Base-by-base conservation (phyloP, 768 basidiomycete genomes). In the Coprinopsis sp. region DNA sequence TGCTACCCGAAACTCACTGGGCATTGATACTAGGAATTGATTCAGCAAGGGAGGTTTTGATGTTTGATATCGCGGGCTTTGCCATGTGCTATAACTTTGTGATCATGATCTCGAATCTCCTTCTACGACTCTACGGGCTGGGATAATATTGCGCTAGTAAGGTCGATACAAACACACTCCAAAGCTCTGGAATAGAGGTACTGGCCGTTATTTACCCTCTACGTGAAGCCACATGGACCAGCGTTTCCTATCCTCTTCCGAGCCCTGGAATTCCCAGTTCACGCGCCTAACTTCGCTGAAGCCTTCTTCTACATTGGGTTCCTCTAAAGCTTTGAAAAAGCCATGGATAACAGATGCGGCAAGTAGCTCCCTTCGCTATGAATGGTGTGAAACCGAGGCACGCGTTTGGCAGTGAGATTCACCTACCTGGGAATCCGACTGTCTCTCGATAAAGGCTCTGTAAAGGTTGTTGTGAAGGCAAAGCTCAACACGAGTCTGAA, bases 391-490 rank as follows among this genome's bases (percentile, higher is more conserved):
- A 4, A 51, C 25, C 49, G 28, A 14, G 37, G 30, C 19, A 42
- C 33, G 8, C 37, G 10, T 33, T 16, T n/a, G 41, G 27, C 42
- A 21, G 33, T 42, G 4, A 28, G 6, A 21, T 36, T 36, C 18
- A 12, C 58, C 64, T 49, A 47, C 76, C 1, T 56, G 59, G 27
- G 64, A 58, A n/a, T 67, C 62, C 1, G 71, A 69, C 2, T 75
- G 60, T 0, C 81, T 79, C 24, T 76, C 65, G 50, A 76, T 77
- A 53, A 70, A 88, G 29, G 90, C 81, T 24, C 94, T 79, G 59
- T 95, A 96, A 6, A 93, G 64, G 57, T 94, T 94, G 62, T 97
- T 96, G 64, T 97, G 95, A 84, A 83, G 88, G 2, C 90, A 90
- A 6, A 95, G 73, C 37, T 91, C 87, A n/a, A 79, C 55, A 7